phyloP scores from a whole-genome alignment of 257 asterid species.

The Lavandula angustifolia region DNA sequence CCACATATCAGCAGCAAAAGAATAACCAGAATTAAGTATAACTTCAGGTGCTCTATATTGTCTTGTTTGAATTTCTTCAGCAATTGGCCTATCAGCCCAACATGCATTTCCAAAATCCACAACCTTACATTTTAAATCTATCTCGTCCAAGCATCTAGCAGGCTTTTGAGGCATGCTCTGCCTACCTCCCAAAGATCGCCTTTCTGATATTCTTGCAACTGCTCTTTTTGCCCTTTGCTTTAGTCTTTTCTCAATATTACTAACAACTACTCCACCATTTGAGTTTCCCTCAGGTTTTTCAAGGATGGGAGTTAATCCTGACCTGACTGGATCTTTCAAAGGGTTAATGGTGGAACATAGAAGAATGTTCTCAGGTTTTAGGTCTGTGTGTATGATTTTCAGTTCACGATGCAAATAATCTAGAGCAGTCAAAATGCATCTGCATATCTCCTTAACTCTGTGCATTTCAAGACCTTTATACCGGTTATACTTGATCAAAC shows the following conservation, averaged over 20 bases:
- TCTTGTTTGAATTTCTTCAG: slow-evolving; percentile 95
- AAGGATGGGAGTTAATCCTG: slow-evolving; percentile 73
- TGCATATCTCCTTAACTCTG: slow-evolving; percentile 90
- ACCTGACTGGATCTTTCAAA: slow-evolving; percentile 80
- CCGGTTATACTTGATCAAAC: slow-evolving; percentile 69
- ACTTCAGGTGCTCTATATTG: slow-evolving; percentile 99
- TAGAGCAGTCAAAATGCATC: slow-evolving; percentile 80
- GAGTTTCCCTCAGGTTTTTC: slow-evolving; percentile 76
- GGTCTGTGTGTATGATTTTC: slow-evolving; percentile 83
- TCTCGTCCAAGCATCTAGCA: slow-evolving; percentile 73
- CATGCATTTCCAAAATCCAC: slow-evolving; percentile 99
- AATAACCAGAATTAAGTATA: slow-evolving; percentile 80
- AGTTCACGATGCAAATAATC: slow-evolving; percentile 84
- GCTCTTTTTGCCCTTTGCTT: slow-evolving; percentile 95
- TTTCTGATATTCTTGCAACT: slow-evolving; percentile 82
- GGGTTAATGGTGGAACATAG: slow-evolving; percentile 76
- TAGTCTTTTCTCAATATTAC: slow-evolving; percentile 74
- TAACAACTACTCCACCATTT: slow-evolving; percentile 62
- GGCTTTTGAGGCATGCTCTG: slow-evolving; percentile 56
- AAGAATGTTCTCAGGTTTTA: slow-evolving; percentile 95
- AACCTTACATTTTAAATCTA: slow-evolving; percentile 81
- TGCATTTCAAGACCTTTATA: slow-evolving; percentile 77
- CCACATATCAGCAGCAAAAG: slow-evolving; percentile 93
- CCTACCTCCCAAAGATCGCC: slow-evolving; percentile 70
- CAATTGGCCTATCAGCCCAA: slow-evolving; percentile 81